Percentiles rank a stretch among this genome's conserved stretches.
phyloP scores from a whole-genome alignment of 1,139 yeast species.

The Nakaseomyces uthaithaninus region DNA sequence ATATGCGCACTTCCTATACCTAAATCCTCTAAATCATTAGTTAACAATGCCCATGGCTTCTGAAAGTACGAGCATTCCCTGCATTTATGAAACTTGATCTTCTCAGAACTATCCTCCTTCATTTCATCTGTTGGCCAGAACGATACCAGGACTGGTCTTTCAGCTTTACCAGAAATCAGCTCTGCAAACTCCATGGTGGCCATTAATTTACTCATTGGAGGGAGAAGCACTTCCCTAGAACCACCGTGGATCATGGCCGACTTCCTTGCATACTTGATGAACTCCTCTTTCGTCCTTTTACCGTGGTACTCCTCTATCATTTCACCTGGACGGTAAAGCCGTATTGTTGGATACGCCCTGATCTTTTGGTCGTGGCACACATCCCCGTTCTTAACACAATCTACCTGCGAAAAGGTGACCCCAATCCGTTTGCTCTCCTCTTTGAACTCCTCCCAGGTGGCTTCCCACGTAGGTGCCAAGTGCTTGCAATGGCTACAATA shows the following conservation, averaged over 20 bases:
- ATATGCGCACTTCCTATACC: conserved; percentile 48
- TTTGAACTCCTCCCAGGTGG: conserved; percentile 41
- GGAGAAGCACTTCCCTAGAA: not conserved
- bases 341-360: conserved; percentile 47
- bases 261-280: conserved; percentile 47
- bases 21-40: conserved; percentile 39
- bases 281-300: conserved; percentile 41
- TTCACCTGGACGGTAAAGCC: conserved; percentile 49
- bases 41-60: conserved; percentile 49
- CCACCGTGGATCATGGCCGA: conserved; percentile 41
- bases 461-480: conserved; percentile 59
- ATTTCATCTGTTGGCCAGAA: conserved; percentile 53
- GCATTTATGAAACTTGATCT: conserved; percentile 39
- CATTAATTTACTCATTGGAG: not conserved
- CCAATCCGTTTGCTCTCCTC: conserved; percentile 37
- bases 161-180: conserved; percentile 39
- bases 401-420: conserved; percentile 57
- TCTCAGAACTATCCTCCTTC: conserved; percentile 34
- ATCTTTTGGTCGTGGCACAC: conserved; percentile 57
- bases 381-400: conserved; percentile 67
- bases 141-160: conserved; percentile 47
- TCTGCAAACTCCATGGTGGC: conserved; percentile 33
- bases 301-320: conserved; percentile 38
- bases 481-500: conserved; percentile 62
- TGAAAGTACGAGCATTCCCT: conserved; percentile 44